A percentile compares a stretch with the other conserved stretches of the same genome.
These are phyloP conservation scores for Venturia oleaginea DNA, from an alignment of 2,329 filamentous ascomycete genomes.

Conservation along the genomic window DNA sequence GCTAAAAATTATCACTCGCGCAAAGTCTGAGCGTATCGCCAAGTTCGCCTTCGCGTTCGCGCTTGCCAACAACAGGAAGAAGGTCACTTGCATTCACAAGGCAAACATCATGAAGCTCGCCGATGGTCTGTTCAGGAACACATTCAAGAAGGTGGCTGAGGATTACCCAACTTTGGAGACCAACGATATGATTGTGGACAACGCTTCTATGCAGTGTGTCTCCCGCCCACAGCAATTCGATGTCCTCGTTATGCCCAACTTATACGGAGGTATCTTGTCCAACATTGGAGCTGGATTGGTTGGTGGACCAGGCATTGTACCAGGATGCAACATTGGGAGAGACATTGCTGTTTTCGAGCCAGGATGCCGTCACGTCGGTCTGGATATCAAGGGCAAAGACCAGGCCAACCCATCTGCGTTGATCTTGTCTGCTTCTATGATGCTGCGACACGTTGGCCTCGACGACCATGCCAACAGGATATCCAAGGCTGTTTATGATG, in stretches of 20 bases:
- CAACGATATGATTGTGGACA: slow-evolving; percentile 99
- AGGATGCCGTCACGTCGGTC: slow-evolving; percentile 96
- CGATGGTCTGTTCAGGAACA: slow-evolving; percentile 96
- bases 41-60: slow-evolving; percentile 98
- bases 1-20: slow-evolving; percentile 98
- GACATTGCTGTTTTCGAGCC: slow-evolving; percentile 98
- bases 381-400: slow-evolving; percentile 99
- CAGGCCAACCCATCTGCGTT: slow-evolving; percentile 97
- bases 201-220: slow-evolving; percentile 98
- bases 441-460: slow-evolving; percentile 90
- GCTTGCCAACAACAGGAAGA: slow-evolving; percentile 96
- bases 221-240: slow-evolving; percentile 96
- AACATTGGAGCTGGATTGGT: slow-evolving; percentile 98
- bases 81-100: slow-evolving; percentile 99
- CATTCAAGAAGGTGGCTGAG: slow-evolving; percentile 86
- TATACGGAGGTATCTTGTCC: slow-evolving; percentile 97
- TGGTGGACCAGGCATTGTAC: slow-evolving; percentile 91
- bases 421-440: slow-evolving; percentile 92
- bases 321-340: slow-evolving; percentile 98
- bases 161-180: slow-evolving; percentile 93
- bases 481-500: slow-evolving; percentile 73
- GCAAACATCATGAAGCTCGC: slow-evolving; percentile 99
- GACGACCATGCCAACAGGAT: slow-evolving; percentile 98
- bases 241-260: slow-evolving; percentile 99
- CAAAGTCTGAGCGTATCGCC: slow-evolving; percentile 98